A percentile compares a stretch with the other conserved stretches of the same genome.
phyloP scores from a whole-genome alignment of 2,329 filamentous ascomycete species.

The Capronia americana region DNA sequence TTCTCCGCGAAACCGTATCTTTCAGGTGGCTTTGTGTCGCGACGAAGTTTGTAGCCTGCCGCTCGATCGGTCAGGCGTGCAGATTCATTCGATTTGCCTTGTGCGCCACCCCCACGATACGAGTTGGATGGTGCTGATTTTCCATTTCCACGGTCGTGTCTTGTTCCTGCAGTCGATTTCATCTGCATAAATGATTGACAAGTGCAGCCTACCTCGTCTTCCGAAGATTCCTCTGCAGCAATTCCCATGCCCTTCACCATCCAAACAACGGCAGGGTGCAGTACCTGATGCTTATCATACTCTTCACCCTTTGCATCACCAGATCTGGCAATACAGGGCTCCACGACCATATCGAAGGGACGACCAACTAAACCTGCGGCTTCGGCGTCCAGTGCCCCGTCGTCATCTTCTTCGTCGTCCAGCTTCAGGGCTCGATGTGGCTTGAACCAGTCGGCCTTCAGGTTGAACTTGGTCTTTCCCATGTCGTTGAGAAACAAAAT shows the following conservation, averaged over 20 bases:
- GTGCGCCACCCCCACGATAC: neutral
- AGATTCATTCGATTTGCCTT: neutral
- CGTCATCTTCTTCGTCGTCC: neutral
- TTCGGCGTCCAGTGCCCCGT: neutral
- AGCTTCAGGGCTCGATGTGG: neutral
- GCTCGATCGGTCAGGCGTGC: neutral
- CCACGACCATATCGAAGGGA: conserved; percentile 7
- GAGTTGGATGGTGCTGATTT: neutral
- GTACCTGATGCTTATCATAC: neutral
- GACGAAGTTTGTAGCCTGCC: neutral
- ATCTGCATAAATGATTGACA: neutral
- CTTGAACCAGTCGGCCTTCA: neutral
- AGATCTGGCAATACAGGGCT: neutral
- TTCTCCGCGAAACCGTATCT: neutral
- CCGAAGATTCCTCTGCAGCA: neutral
- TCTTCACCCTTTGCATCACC: neutral
- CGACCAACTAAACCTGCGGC: neutral
- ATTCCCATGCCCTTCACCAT: conserved; percentile 5
- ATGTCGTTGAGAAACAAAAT: neutral
- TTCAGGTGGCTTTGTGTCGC: neutral
- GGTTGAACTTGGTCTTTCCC: neutral
- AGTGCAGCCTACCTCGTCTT: neutral
- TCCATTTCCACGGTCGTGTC: neutral
- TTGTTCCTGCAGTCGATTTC: neutral
- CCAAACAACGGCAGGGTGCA: neutral